Conservation (phyloP, 805 yeast species). For the Candida lessepsii region DNA sequence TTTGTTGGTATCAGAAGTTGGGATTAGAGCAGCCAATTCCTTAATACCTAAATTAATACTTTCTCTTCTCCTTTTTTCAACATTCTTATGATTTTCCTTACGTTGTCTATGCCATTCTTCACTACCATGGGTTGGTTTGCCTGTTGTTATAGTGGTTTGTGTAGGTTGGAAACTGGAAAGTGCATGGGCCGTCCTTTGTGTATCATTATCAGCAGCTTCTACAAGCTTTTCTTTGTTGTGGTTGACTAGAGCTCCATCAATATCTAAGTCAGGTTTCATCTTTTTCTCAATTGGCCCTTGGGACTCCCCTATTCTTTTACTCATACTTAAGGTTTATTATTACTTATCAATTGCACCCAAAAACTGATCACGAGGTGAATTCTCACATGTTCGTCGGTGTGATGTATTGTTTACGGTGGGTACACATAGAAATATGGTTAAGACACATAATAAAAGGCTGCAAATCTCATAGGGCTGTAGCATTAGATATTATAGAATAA, state of each 20-base stretch:
- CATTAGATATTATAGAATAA: no score
- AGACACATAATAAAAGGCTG: neutral
- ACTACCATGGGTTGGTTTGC: constrained; percentile 67
- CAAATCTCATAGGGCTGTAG: no score
- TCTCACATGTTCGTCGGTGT: constrained; percentile 15
- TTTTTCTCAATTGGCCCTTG: constrained; percentile 16
- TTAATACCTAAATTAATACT: constrained; percentile 84
- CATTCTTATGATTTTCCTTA: constrained; percentile 91
- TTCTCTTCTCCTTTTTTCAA: constrained; percentile 89
- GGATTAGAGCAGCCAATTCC: constrained; percentile 73
- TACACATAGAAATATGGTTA: constrained; percentile 2
- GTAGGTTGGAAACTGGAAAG: constrained; percentile 28
- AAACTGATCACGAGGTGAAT: constrained; percentile 13
- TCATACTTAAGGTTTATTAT: constrained; percentile 14
- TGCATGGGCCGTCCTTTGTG: constrained; percentile 21
- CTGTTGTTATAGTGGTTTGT: constrained; percentile 23
- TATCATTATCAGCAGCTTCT: constrained; percentile 14
- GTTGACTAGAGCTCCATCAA: constrained; percentile 43
- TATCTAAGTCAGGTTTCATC: constrained; percentile 17
- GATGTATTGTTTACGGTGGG: constrained; percentile 5
- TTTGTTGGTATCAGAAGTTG: constrained; percentile 83
- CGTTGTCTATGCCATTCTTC: constrained; percentile 84
- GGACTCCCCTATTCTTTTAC: constrained; percentile 22
- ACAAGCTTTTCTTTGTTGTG: constrained; percentile 28
- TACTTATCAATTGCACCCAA: constrained; percentile 8